Percentiles rank a stretch among this genome's conserved stretches.
Evolutionary conservation across 345 rosid genomes (phyloP).

Genomic region (Euclidium syriacum): DNA sequence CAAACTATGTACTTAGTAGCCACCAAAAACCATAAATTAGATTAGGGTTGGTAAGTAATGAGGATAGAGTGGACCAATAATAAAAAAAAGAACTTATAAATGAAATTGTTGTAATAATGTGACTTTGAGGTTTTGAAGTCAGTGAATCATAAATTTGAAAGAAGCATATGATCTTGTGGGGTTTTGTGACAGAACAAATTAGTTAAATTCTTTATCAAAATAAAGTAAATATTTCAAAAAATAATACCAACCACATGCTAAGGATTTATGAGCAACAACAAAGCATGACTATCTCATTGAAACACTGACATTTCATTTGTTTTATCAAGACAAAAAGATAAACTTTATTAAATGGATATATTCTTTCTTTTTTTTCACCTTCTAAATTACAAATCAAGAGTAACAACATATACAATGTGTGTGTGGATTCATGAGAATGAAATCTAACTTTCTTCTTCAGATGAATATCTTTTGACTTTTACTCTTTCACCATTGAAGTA

Average conservation of each 20-base stretch:
- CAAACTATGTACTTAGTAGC: slow-evolving; percentile 1
- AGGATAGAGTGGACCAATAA: slow-evolving; percentile 2
- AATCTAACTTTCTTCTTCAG: slow-evolving; percentile 35
- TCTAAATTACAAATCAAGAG: slow-evolving; percentile 6
- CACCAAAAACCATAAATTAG: slow-evolving; percentile 4
- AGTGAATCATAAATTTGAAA: slow-evolving; percentile 16
- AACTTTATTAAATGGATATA: background rate
- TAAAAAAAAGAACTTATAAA: background rate
- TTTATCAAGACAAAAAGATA: background rate
- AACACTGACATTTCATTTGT: slow-evolving; percentile 3
- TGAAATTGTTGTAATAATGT: slow-evolving; percentile 16
- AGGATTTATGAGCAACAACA: slow-evolving; percentile 14
- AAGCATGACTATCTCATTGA: slow-evolving; percentile 8
- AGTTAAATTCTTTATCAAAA: slow-evolving; percentile 13
- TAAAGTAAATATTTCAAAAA: background rate
- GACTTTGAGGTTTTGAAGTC: slow-evolving; percentile 11
- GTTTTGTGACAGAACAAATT: slow-evolving; percentile 8
- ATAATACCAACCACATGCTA: slow-evolving; percentile 26
- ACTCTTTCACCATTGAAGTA: slow-evolving; percentile 83
- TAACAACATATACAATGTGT: slow-evolving; percentile 8
- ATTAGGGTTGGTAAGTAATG: background rate
- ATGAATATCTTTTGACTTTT: slow-evolving; percentile 50
- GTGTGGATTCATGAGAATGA: slow-evolving; percentile 1
- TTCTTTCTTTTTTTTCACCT: slow-evolving; percentile 8
- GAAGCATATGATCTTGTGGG: slow-evolving; percentile 16